These are phyloP conservation scores for Trichoderma sp. DNA, from an alignment of 2,329 filamentous ascomycete species.

Conservation along the genomic window DNA sequence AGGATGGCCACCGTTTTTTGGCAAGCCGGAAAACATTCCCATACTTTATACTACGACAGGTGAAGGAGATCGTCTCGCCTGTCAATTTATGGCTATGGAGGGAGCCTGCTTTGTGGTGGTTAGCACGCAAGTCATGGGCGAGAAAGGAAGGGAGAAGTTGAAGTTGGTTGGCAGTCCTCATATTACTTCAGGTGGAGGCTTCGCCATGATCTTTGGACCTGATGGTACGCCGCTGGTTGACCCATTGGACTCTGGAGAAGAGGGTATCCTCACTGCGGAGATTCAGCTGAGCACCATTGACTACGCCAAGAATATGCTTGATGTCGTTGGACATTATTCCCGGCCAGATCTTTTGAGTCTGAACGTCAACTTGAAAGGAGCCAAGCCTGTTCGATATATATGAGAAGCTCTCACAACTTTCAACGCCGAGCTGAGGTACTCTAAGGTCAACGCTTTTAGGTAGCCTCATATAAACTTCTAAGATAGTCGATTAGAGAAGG, in stretches of 20 bases:
- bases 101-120: neutral
- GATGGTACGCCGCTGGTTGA: constrained; percentile 48
- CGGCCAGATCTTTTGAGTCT: constrained; percentile 38
- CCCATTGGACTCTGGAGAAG: constrained; percentile 37
- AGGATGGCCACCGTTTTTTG: neutral
- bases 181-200: constrained; percentile 40
- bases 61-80: neutral
- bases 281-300: constrained; percentile 42
- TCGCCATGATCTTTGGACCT: constrained; percentile 50
- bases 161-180: neutral
- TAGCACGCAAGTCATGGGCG: neutral
- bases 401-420: neutral
- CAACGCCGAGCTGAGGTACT: neutral
- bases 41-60: neutral
- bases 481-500: neutral
- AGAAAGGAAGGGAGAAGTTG: neutral
- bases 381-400: neutral
- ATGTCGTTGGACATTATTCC: constrained; percentile 32
- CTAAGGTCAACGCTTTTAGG: neutral
- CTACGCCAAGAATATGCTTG: constrained; percentile 37
- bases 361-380: constrained; percentile 29
- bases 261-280: constrained; percentile 48
- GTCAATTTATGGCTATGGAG: neutral
- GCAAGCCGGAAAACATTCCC: neutral
- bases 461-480: neutral